phyloP scores from a whole-genome alignment of 1,284 basidiomycete genomes.

The Marasmius sp. region DNA sequence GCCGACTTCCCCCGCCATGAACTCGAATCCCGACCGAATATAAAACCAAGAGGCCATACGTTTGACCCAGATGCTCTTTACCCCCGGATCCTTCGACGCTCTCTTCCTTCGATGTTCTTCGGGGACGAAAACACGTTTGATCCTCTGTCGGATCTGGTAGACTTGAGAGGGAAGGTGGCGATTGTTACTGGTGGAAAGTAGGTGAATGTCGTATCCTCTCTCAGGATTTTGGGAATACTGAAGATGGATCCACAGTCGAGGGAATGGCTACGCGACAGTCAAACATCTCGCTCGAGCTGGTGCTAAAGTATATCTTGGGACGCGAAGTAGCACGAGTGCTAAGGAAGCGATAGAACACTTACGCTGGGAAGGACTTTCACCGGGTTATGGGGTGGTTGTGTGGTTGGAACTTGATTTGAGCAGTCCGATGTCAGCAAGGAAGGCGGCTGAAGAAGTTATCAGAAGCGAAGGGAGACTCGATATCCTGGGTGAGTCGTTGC shows the following conservation, averaged over 20 bases:
- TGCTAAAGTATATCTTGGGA: constrained; percentile 47
- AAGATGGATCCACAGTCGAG: constrained; percentile 26
- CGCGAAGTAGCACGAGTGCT: constrained; percentile 36
- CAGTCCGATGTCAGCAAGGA: constrained; percentile 37
- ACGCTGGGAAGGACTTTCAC: constrained; percentile 32
- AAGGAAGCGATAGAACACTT: constrained; percentile 37
- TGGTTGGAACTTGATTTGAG: constrained; percentile 49
- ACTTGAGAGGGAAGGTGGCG: constrained; percentile 34
- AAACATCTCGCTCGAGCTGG: constrained; percentile 41
- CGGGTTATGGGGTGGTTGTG: constrained; percentile 37
- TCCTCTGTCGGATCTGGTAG: constrained; percentile 22
- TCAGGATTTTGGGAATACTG: neutral
- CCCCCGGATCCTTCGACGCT: neutral
- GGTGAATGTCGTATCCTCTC: constrained; percentile 9
- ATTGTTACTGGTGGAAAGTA: constrained; percentile 47
- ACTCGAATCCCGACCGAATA: neutral
- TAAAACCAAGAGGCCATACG: neutral
- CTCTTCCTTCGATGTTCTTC: neutral
- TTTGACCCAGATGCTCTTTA: neutral
- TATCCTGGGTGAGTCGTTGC: neutral
- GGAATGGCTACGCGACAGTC: constrained; percentile 42
- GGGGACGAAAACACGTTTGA: constrained; percentile 16
- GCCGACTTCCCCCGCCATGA: too few species aligned
- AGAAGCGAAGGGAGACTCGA: constrained; percentile 37
- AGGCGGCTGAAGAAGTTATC: constrained; percentile 32